These are phyloP conservation scores for Zarea fungicola DNA, from an alignment of 2,329 filamentous ascomycete genomes.

Conservation along the genomic window DNA sequence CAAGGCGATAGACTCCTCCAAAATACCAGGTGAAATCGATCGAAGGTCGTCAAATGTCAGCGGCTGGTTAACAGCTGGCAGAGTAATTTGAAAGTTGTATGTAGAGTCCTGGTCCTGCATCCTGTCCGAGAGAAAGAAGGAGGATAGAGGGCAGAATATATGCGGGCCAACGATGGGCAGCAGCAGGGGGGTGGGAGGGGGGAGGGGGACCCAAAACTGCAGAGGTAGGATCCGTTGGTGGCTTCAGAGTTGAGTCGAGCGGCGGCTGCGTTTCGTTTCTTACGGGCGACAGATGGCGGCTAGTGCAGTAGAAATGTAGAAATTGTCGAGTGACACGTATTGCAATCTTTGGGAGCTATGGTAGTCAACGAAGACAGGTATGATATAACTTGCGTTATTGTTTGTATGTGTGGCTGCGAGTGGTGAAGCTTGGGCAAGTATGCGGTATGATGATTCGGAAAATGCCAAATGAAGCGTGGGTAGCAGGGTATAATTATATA, in stretches of 20 bases:
- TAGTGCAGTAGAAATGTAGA: slow-evolving; percentile 3
- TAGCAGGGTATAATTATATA: slow-evolving; percentile 10
- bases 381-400: background rate
- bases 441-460: background rate
- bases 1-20: slow-evolving; percentile 31
- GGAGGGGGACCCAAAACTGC: slow-evolving; percentile 4
- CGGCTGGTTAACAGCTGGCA: slow-evolving; percentile 10
- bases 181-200: slow-evolving; percentile 2
- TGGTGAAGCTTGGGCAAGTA: background rate
- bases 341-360: slow-evolving; percentile 6
- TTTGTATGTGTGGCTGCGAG: background rate
- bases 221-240: slow-evolving; percentile 10
- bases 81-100: slow-evolving; percentile 10
- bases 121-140: slow-evolving; percentile 2
- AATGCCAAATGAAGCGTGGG: background rate
- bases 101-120: slow-evolving; percentile 1
- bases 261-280: slow-evolving; percentile 11
- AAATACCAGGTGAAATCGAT: background rate
- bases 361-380: background rate
- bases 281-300: slow-evolving; percentile 5
- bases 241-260: slow-evolving; percentile 9
- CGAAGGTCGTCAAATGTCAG: slow-evolving; percentile 12
- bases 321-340: slow-evolving; percentile 4
- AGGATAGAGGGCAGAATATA: slow-evolving; percentile 8
- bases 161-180: slow-evolving; percentile 12